A percentile compares a stretch with the other conserved stretches of the same genome.
phyloP scores from a whole-genome alignment of 176 grass and related monocot genomes.

The Areca catechu region DNA sequence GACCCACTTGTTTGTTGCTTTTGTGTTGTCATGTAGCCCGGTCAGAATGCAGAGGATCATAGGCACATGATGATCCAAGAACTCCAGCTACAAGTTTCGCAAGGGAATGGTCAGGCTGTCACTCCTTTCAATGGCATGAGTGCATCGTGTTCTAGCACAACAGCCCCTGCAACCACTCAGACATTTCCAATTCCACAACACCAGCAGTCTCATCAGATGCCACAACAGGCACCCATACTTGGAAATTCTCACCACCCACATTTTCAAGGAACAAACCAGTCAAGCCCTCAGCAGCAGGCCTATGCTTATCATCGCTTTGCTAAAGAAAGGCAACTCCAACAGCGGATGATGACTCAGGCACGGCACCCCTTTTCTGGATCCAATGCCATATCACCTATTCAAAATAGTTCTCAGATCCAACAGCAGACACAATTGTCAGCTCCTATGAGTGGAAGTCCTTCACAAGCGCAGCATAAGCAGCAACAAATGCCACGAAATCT shows the following conservation, averaged over 20 bases:
- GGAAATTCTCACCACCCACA: constrained; percentile 50
- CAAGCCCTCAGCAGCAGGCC: constrained; percentile 55
- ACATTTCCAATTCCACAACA: constrained; percentile 64
- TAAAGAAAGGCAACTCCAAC: constrained; percentile 65
- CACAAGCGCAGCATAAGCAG: constrained; percentile 48
- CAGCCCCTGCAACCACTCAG: constrained; percentile 56
- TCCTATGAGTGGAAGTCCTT: constrained; percentile 14
- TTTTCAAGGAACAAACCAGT: constrained; percentile 49
- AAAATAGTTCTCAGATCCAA: constrained; percentile 55
- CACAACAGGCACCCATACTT: constrained; percentile 56
- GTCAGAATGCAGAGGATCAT: constrained; percentile 64
- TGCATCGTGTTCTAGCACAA: constrained; percentile 43
- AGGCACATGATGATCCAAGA: constrained; percentile 79
- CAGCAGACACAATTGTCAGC: constrained; percentile 31
- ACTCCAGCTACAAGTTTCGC: constrained; percentile 68
- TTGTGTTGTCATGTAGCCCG: constrained; percentile 42
- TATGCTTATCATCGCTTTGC: constrained; percentile 51
- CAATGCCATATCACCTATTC: constrained; percentile 32
- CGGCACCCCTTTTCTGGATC: constrained; percentile 41
- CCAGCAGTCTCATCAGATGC: constrained; percentile 51
- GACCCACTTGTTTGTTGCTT: no score
- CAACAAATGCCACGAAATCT: constrained; percentile 35
- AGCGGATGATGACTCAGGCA: constrained; percentile 41
- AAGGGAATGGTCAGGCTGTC: constrained; percentile 45
- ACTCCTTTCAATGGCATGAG: constrained; percentile 45